phyloP scores from a whole-genome alignment of 2,329 filamentous ascomycete species.

The Eutypella sp. region DNA sequence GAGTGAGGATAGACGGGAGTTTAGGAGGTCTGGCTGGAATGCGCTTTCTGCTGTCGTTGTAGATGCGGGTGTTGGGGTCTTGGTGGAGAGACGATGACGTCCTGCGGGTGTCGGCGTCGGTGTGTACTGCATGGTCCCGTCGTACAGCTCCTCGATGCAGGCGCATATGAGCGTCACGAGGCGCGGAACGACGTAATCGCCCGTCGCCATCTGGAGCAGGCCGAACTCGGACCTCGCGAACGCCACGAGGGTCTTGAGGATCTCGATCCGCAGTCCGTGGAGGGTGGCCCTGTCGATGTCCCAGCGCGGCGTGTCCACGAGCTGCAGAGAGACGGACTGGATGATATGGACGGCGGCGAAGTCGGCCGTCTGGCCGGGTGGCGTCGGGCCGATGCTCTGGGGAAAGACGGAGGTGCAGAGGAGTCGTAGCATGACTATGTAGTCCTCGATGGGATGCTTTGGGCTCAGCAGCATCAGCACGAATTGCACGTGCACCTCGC shows the following conservation, averaged over 20 bases:
- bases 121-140: slow-evolving; percentile 42
- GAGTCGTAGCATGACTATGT: slow-evolving; percentile 59
- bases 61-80: not conserved
- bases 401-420: slow-evolving; percentile 61
- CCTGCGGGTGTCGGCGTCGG: no score
- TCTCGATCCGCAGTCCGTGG: slow-evolving; percentile 37
- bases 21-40: not conserved
- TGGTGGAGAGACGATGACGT: not conserved
- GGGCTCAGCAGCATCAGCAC: slow-evolving; percentile 62
- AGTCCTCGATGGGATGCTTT: slow-evolving; percentile 59
- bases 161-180: slow-evolving; percentile 60
- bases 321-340: slow-evolving; percentile 57
- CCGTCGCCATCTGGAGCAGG: slow-evolving; percentile 58
- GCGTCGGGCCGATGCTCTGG: slow-evolving; percentile 62
- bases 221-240: slow-evolving; percentile 62
- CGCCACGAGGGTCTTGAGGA: slow-evolving; percentile 50
- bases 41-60: not conserved
- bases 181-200: slow-evolving; percentile 66
- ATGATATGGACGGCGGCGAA: slow-evolving; percentile 46
- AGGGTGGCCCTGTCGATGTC: slow-evolving; percentile 36
- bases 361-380: slow-evolving; percentile 36
- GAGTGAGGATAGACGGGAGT: slow-evolving; percentile 20
- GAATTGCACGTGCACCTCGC: slow-evolving; percentile 59
- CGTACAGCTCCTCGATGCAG: slow-evolving; percentile 71
- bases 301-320: slow-evolving; percentile 52